phyloP scores from a whole-genome alignment of 2,329 filamentous ascomycete species.

The Ceratocystis ficicola region DNA sequence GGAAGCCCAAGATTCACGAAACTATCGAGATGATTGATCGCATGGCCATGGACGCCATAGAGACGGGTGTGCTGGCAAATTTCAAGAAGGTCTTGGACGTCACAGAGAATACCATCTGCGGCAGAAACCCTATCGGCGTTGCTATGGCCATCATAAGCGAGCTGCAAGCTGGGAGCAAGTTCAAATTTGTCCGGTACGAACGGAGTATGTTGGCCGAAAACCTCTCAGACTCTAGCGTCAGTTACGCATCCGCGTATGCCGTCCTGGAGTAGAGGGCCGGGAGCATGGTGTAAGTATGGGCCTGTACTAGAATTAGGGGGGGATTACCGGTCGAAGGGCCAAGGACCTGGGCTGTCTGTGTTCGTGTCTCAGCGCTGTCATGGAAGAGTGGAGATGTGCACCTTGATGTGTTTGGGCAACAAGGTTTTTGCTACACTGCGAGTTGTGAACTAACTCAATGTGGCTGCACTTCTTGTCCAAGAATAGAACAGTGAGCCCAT shows the following conservation, averaged over 20 bases:
- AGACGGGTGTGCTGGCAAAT: slow-evolving; percentile 55
- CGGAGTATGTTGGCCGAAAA: slow-evolving; percentile 63
- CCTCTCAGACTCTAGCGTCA: slow-evolving; percentile 70
- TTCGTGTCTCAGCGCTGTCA: slow-evolving; percentile 2
- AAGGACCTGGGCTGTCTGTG: background rate
- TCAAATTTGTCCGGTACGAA: slow-evolving; percentile 77
- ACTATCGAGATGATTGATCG: slow-evolving; percentile 72
- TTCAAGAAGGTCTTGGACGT: slow-evolving; percentile 58
- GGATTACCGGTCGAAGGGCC: no score
- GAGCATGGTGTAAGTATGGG: background rate
- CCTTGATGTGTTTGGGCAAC: background rate
- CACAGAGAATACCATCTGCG: slow-evolving; percentile 87
- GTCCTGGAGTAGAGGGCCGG: background rate
- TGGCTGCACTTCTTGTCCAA: background rate
- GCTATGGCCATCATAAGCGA: slow-evolving; percentile 77
- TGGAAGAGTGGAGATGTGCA: background rate
- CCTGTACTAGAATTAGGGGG: background rate
- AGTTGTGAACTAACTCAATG: background rate
- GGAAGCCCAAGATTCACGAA: slow-evolving; percentile 56
- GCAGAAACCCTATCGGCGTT: slow-evolving; percentile 86
- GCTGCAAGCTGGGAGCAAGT: slow-evolving; percentile 42
- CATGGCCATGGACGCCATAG: slow-evolving; percentile 71
- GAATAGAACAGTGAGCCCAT: background rate
- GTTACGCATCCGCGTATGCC: slow-evolving; percentile 88
- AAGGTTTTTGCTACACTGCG: slow-evolving; percentile 2